phyloP scores from a whole-genome alignment of 2,329 filamentous ascomycete genomes.

The Fusarium sp. region DNA sequence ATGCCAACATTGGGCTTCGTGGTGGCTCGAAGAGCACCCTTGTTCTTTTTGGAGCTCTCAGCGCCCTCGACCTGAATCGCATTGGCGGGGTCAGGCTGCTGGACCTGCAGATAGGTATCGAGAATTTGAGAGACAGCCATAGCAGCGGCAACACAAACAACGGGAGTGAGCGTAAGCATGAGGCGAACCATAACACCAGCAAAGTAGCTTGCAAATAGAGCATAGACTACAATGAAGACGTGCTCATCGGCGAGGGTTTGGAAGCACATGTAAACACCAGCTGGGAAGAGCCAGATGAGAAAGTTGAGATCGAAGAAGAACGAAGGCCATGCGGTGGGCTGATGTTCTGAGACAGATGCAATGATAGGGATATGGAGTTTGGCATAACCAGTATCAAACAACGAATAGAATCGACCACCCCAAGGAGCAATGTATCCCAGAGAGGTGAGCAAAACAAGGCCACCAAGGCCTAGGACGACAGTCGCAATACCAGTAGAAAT shows the following conservation, averaged over 20 bases:
- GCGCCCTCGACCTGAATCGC: constrained; percentile 55
- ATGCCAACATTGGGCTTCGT: constrained; percentile 83
- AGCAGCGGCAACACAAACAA: constrained; percentile 94
- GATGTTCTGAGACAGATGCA: constrained; percentile 98
- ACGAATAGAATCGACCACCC: constrained; percentile 98
- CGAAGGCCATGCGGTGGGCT: constrained; percentile 97
- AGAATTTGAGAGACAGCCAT: constrained; percentile 89
- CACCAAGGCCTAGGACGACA: constrained; percentile 78
- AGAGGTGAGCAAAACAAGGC: constrained; percentile 87
- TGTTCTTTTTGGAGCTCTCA: constrained; percentile 69
- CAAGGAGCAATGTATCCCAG: constrained; percentile 95
- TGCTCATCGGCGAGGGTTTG: constrained; percentile 93
- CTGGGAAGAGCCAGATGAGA: constrained; percentile 98
- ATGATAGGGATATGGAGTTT: constrained; percentile 99
- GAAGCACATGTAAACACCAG: constrained; percentile 98
- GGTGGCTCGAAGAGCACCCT: constrained; percentile 73
- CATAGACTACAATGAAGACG: constrained; percentile 97
- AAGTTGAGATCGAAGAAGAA: constrained; percentile 99
- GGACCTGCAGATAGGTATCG: constrained; percentile 82
- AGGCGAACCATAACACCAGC: constrained; percentile 99
- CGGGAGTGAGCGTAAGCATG: constrained; percentile 96
- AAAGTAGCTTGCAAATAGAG: constrained; percentile 97
- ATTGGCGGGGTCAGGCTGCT: constrained; percentile 69
- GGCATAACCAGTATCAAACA: constrained; percentile 98
- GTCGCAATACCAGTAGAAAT: constrained; percentile 79